phyloP scores from a whole-genome alignment of 495 filamentous ascomycete genomes.

The Jackrogersella multiformis region DNA sequence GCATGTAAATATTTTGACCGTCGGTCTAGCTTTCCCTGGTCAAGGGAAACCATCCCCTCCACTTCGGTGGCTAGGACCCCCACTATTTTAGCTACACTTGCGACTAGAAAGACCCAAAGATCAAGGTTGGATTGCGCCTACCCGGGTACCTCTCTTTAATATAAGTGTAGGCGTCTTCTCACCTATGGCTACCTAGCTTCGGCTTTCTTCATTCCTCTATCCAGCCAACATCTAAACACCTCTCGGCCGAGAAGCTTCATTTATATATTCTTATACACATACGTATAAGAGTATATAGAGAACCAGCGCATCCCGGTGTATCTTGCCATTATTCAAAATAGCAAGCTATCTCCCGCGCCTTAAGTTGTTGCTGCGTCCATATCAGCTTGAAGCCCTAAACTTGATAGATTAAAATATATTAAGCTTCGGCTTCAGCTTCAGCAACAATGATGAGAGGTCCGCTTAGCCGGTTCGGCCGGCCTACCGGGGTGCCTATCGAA shows the following conservation, averaged over 20 bases:
- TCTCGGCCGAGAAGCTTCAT: constrained; percentile 18
- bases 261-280: constrained; percentile 18
- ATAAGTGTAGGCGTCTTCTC: constrained; percentile 8
- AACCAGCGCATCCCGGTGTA: neutral
- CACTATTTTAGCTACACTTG: constrained; percentile 29
- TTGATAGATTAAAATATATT: neutral
- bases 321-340: constrained; percentile 9
- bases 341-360: neutral
- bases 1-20: constrained; percentile 7
- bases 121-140: constrained; percentile 13
- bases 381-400: neutral
- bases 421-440: neutral
- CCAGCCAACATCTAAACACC: constrained; percentile 7
- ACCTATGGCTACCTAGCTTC: too few species aligned
- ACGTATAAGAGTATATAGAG: constrained; percentile 13
- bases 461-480: constrained; percentile 28
- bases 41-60: too few species aligned
- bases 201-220: neutral
- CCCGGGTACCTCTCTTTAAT: neutral
- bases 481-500: constrained; percentile 33
- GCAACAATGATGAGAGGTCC: constrained; percentile 37
- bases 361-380: neutral
- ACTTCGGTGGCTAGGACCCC: constrained; percentile 6
- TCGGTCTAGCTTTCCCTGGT: neutral
- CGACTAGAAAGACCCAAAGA: constrained; percentile 24